Evolutionary conservation across 441 rosid genomes (phyloP), one percentile per base, ranked within the genome.

Genomic region (Populus hybrid): DNA sequence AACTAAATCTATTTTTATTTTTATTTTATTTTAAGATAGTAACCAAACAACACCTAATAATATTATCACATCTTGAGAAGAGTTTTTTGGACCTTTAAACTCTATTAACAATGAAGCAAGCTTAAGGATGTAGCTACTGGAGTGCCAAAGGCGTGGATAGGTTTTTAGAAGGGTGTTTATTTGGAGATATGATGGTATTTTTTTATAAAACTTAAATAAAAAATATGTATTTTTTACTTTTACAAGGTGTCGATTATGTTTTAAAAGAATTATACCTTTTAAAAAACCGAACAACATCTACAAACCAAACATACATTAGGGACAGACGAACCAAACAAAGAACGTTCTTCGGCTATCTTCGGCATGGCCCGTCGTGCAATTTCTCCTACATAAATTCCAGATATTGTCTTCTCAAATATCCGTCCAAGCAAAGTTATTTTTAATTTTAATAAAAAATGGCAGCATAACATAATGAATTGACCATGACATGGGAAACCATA

Each of bases 321-420:
- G 69, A 83, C 69, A 0, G 71, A 75, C 67, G 84, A 72, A 46
- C 94, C 91, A 67, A 95, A 93, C 73, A 91, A 71, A 75, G 84
- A 89, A 78, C 88, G 86, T 80, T 81, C 93, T 82, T 84, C 83
- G 28, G 92, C 90, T 90, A 95, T 90, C 72, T 85, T 80, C 30
- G 86, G 81, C 38, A 92, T 83, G 53, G 83, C 92, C 78, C 92
- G 78, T 23, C 94, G 85, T 9, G 86, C 96, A 81, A 93, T 92
- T 87, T 95, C 98, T 75, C 97, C 98, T 9, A 90, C 89, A 83
- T 92, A 93, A 97, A 95, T 95, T 78, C 98, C 99, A 59, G 98
- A 89, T 82, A 93, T 92, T 73, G 92, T 95, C 89, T 92, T 95
- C 91, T 95, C 99, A 74, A 85, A 89, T 84, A 91, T 90, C 99